A percentile compares a stretch with the other conserved stretches of the same genome.
Evolutionary conservation across 176 grass and related monocot species (phyloP).

Genomic region (Pontederia paniculata): DNA sequence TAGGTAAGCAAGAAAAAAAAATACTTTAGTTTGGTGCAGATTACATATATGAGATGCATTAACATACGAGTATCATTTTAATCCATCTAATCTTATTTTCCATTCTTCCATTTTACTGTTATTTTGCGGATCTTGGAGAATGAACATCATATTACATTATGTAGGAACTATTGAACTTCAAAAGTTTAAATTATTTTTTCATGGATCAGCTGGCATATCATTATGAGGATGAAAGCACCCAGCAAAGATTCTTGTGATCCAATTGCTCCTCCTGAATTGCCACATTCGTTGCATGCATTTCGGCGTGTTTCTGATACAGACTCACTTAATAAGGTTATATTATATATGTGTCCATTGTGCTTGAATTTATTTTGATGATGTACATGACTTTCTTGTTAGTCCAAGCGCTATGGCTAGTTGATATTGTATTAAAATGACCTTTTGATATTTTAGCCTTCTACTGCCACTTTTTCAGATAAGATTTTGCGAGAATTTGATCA

Average conservation of each 20-base stretch:
- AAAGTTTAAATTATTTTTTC: not conserved
- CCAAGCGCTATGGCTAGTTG: not conserved
- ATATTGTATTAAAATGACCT: too few relatives aligned
- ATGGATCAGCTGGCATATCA: constrained; percentile 79
- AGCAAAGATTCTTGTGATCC: constrained; percentile 68
- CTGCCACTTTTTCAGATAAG: too few relatives aligned
- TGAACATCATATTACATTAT: not conserved
- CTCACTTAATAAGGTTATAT: constrained; percentile 67
- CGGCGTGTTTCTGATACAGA: constrained; percentile 60
- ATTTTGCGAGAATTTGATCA: not conserved
- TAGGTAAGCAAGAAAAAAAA: constrained; percentile 29
- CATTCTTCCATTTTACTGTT: constrained; percentile 17
- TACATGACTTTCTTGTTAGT: constrained; percentile 10
- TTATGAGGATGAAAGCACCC: constrained; percentile 75
- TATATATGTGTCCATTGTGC: not conserved
- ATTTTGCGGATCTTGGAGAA: constrained; percentile 16
- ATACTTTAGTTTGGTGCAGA: constrained; percentile 1
- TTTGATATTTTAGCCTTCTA: too few relatives aligned
- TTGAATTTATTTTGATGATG: too few relatives aligned
- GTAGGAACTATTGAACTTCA: too few relatives aligned
- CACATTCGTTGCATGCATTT: constrained; percentile 81
- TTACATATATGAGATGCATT: not conserved
- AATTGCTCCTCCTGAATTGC: constrained; percentile 78
- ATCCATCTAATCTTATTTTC: constrained; percentile 15
- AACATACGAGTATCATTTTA: constrained; percentile 4